Conservation (phyloP, 176 grass and related monocot genomes). For the Aechmea fasciata region DNA sequence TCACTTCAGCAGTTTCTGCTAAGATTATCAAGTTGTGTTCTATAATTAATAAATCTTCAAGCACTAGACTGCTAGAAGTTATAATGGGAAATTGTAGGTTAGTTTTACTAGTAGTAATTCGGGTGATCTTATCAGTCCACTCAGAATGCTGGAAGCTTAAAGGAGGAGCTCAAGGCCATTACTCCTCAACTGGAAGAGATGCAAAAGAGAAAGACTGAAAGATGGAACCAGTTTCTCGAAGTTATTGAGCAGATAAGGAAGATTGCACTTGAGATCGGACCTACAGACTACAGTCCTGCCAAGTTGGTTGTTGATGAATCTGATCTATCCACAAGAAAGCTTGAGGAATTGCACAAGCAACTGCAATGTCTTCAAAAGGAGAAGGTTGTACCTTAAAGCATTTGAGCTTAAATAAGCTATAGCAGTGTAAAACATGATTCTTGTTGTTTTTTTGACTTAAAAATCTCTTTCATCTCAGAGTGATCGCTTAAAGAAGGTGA, state of each 20-base stretch:
- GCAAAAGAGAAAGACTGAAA: slow-evolving; percentile 57
- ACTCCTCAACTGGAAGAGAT: slow-evolving; percentile 67
- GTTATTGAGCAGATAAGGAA: slow-evolving; percentile 72
- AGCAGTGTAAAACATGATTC: neutral
- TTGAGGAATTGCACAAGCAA: slow-evolving; percentile 52
- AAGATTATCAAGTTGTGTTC: neutral
- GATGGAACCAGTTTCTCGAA: slow-evolving; percentile 70
- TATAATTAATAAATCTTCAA: neutral
- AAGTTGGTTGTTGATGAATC: slow-evolving; percentile 45
- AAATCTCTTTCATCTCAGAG: neutral
- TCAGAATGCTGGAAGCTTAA: slow-evolving; percentile 51
- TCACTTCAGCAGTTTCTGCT: neutral
- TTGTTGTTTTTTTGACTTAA: neutral
- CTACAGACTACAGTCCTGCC: slow-evolving; percentile 29
- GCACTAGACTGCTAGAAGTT: neutral
- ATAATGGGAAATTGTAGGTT: neutral
- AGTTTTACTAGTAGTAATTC: slow-evolving; percentile 1
- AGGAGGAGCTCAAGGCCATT: slow-evolving; percentile 54
- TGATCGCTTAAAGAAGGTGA: slow-evolving; percentile 41
- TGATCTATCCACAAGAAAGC: slow-evolving; percentile 53
- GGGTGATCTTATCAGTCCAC: slow-evolving; percentile 30
- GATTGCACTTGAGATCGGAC: slow-evolving; percentile 51
- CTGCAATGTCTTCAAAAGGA: slow-evolving; percentile 59
- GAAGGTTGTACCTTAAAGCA: slow-evolving; percentile 35
- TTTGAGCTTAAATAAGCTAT: neutral